A percentile compares a stretch with the other conserved stretches of the same genome.
Conservation (phyloP, 2,329 filamentous ascomycete genomes). For the Coniochaeta sp. region DNA sequence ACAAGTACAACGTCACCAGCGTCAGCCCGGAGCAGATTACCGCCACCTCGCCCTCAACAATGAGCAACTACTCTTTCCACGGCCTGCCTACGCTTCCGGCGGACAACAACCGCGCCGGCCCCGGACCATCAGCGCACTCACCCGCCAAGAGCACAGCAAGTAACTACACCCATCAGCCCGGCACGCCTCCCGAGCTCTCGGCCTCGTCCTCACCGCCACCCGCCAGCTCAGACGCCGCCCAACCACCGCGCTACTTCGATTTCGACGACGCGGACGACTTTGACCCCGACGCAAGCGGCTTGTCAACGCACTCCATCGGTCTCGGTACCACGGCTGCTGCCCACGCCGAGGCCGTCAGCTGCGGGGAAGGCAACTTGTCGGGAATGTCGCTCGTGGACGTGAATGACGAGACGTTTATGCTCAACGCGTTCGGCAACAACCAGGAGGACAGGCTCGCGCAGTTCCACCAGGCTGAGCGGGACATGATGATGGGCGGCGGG, state of each 20-base stretch:
- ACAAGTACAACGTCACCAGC: background rate
- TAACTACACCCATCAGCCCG: conserved; percentile 35
- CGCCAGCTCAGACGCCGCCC: conserved; percentile 15
- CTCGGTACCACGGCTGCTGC: conserved; percentile 24
- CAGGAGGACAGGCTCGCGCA: conserved; percentile 33
- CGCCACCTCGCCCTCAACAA: conserved; percentile 36
- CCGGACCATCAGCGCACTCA: conserved; percentile 21
- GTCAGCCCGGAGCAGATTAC: conserved; percentile 18
- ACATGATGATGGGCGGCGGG: conserved; percentile 25
- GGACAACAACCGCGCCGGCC: conserved; percentile 15
- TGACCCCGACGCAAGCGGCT: conserved; percentile 29
- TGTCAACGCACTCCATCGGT: conserved; percentile 17
- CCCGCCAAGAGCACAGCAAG: conserved; percentile 44
- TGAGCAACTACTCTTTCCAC: conserved; percentile 29
- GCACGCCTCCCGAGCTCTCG: conserved; percentile 53
- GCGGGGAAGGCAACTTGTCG: conserved; percentile 17
- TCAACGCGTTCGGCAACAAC: conserved; percentile 32
- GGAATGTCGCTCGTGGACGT: conserved; percentile 18
- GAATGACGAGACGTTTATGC: conserved; percentile 39
- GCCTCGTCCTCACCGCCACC: conserved; percentile 53
- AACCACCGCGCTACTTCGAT: conserved; percentile 34
- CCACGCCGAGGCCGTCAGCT: conserved; percentile 8
- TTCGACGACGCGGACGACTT: conserved; percentile 14
- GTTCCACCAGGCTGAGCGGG: conserved; percentile 27
- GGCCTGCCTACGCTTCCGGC: conserved; percentile 2